Evolutionary conservation across 1,284 basidiomycete species (phyloP).

Genomic region (Ganoderma sinense): DNA sequence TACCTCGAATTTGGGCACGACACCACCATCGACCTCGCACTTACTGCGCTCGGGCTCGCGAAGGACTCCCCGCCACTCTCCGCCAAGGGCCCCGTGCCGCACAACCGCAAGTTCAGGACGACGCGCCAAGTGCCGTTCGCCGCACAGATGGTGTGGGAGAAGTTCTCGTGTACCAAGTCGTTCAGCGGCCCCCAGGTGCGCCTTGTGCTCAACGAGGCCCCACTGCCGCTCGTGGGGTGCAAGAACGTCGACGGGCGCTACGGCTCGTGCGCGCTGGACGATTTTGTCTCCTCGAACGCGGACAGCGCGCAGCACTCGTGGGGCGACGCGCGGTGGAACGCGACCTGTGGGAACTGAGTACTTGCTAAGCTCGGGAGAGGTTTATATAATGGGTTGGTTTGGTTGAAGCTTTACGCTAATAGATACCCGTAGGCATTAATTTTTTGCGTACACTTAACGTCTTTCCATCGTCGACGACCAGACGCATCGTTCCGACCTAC

Average conservation of each 20-base stretch:
- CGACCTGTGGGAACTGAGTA: conserved; percentile 42
- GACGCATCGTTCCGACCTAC: neutral
- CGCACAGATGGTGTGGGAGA: conserved; percentile 56
- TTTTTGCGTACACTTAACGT: neutral
- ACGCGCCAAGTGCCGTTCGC: conserved; percentile 53
- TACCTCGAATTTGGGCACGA: conserved; percentile 60
- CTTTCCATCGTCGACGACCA: neutral
- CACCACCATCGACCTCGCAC: conserved; percentile 53
- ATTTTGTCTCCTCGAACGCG: conserved; percentile 44
- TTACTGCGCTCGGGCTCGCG: conserved; percentile 52
- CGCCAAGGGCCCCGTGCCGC: conserved; percentile 40
- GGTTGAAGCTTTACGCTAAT: neutral
- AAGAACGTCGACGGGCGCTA: conserved; percentile 39
- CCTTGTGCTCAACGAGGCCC: conserved; percentile 52
- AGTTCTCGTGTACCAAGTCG: conserved; percentile 47
- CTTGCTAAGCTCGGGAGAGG: neutral
- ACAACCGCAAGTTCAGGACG: conserved; percentile 48
- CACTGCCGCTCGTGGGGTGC: conserved; percentile 47
- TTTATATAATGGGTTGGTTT: neutral
- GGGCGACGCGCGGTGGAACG: conserved; percentile 46
- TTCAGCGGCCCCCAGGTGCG: conserved; percentile 49
- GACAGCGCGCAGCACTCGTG: conserved; percentile 40
- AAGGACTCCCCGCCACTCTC: conserved; percentile 46
- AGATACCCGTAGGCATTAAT: neutral
- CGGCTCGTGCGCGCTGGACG: conserved; percentile 49